Evolutionary conservation across 768 basidiomycete genomes (phyloP), one percentile per base, ranked within the genome.

Genomic region (Tremella yokohamensis): DNA sequence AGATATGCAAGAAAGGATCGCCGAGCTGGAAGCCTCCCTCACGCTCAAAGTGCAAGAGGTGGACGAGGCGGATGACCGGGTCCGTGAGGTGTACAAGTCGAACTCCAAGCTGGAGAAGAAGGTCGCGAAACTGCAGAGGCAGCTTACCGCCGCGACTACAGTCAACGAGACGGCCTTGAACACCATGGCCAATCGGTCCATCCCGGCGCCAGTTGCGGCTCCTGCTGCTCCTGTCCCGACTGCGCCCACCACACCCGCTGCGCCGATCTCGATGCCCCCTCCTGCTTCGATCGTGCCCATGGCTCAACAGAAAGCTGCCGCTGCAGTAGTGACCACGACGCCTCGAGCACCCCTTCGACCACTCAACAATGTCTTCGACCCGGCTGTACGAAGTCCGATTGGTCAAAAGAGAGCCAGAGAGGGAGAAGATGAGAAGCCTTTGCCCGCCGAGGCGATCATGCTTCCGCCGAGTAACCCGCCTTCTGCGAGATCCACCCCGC

Each of bases 51-150:
- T 58, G 16, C 61, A 66, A 47, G 71, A 73, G 38, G 66, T 73
- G 18, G 71, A 73, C 59, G 66, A 66, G 49, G 71, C 71, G 11
- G 69, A 70, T 37, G 68, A 73, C 51, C 57, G 61, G 44, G 68
- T 68, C 19, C 56, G 66, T 20, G 69, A 71, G 47, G 60, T 57
- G 16, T 66, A 64, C 58, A 63, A 62, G 20, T 40, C 58, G 19
- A 71, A 71, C n/a, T 58, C 62, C 13, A 69, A 66, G 45, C 52
- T 73, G n/a, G 66, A 73, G 47, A 73, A 73, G 61, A 68, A 68
- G 56, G 54, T 73, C 25, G 61, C 60, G 22, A 68, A 68, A 49
- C 54, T 71, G 25, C 61, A 65, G 44, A 54, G 65, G 29, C 63
- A 70, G 45, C 49, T 71, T 18, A 52, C 60, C 3, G 24, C 56